These are phyloP conservation scores for Crithidia brevicula DNA, from an alignment of 208 protist species.

Conservation along the genomic window DNA sequence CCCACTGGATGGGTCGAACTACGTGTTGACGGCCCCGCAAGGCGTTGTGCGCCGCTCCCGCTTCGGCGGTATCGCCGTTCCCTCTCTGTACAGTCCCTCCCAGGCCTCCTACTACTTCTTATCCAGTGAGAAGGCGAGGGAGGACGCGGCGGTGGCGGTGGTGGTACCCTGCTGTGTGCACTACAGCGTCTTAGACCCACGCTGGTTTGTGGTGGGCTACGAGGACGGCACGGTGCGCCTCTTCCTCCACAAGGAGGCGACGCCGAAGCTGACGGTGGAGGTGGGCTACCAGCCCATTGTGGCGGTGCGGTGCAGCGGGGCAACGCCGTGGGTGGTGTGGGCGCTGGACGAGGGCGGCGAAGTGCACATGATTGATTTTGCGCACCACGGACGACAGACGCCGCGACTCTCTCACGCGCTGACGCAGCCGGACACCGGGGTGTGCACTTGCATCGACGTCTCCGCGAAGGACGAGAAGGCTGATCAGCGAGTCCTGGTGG, in stretches of 20 bases:
- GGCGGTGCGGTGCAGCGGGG: constrained; percentile 52
- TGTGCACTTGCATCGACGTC: constrained; percentile 67
- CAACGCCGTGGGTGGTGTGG: constrained; percentile 69
- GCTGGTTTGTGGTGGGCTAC: constrained; percentile 78
- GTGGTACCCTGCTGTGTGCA: constrained; percentile 64
- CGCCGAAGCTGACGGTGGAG: constrained; percentile 70
- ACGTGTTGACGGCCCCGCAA: constrained; percentile 59
- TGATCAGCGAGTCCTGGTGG: constrained; percentile 58
- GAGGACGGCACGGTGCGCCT: constrained; percentile 79
- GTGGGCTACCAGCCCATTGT: constrained; percentile 45
- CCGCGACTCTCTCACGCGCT: constrained; percentile 61
- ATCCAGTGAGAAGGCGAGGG: neutral
- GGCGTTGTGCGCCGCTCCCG: constrained; percentile 68
- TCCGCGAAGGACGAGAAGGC: constrained; percentile 48
- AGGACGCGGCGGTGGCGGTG: constrained; percentile 10
- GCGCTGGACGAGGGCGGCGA: constrained; percentile 72
- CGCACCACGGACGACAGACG: constrained; percentile 46
- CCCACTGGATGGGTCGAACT: constrained; percentile 67
- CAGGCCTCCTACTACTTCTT: constrained; percentile 7
- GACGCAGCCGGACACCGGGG: constrained; percentile 58
- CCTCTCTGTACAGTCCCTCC: constrained; percentile 62
- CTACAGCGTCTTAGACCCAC: constrained; percentile 63
- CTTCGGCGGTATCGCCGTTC: constrained; percentile 70
- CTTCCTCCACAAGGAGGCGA: constrained; percentile 54
- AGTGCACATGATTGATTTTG: constrained; percentile 74